Evolutionary conservation across 805 yeast genomes (phyloP), one percentile per base, ranked within the genome.

Genomic region (Wickerhamiella australiensis): DNA sequence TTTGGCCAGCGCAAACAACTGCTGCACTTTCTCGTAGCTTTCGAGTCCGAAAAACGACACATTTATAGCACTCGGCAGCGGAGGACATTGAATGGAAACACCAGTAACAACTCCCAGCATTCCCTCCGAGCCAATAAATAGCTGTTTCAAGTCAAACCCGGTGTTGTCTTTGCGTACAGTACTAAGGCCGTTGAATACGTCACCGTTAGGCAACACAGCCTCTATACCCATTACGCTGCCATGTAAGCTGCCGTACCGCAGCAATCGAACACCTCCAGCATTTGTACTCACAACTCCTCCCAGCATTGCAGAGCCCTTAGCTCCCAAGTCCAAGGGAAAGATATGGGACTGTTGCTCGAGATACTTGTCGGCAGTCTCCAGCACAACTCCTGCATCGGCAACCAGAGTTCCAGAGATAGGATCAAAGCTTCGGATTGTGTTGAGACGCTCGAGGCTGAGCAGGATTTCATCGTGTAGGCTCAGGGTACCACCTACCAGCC

Each of bases 241-340:
- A 61, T 90, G 97, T 56, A 88, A 74, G 5, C 95, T 85, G 2
- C 96, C 96, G 63, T 86, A 88, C 57, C 95, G 75, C 53, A 88
- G 68, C 46, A 88, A 71, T 61, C 97, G 72, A 58, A 88, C 73
- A 1, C 97, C 97, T 61, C 97, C 97, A 4, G 97, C 97, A 63
- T 90, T 90, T 17, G 96, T 86, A 17, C 96, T 95, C 41, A 86
- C 90, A 49, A 80, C 84, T 56, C 96, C 97, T 57, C 96, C 96
- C 54, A 90, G 80, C 58, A 85, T 95, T 63, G 96, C 90, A 1
- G 96, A 85, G 12, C 97, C 97, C 68, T 88, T 88, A 35, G 97
- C 96, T 51, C 97, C 97, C 53, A 88, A 69, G 63, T 88, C 97
- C 47, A 88, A 71, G 23, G 97, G 97, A 73, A 87, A 88, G 50